These are phyloP conservation scores for Jamesozyma lodderae DNA, from an alignment of 805 yeast genomes.

Conservation along the genomic window DNA sequence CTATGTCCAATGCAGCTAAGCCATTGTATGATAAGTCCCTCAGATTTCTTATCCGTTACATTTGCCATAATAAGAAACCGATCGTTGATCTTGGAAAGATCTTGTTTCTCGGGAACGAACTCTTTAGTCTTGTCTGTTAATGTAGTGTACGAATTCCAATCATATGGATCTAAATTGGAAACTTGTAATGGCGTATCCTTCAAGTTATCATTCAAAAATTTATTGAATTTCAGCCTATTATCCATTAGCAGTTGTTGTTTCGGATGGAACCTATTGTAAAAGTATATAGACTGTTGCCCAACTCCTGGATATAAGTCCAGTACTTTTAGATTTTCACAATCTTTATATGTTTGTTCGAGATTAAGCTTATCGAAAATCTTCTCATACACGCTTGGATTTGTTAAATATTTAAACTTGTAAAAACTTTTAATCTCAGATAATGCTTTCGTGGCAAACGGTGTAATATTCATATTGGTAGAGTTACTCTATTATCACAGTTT, in stretches of 20 bases:
- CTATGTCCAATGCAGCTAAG: constrained; percentile 54
- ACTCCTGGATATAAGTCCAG: constrained; percentile 54
- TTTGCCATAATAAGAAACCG: constrained; percentile 52
- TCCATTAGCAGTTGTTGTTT: constrained; percentile 57
- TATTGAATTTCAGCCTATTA: constrained; percentile 30
- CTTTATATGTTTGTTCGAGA: constrained; percentile 30
- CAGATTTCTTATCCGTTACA: constrained; percentile 46
- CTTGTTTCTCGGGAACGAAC: constrained; percentile 32
- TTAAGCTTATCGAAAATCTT: constrained; percentile 41
- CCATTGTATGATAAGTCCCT: constrained; percentile 68
- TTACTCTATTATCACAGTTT: too few species aligned
- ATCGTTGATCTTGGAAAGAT: constrained; percentile 39
- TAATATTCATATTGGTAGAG: background rate
- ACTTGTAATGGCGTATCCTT: constrained; percentile 25
- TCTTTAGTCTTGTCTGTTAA: constrained; percentile 40
- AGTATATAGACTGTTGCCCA: constrained; percentile 50
- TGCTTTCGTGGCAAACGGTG: constrained; percentile 2
- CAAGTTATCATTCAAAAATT: constrained; percentile 5
- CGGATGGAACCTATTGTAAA: constrained; percentile 57
- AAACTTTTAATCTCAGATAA: constrained; percentile 13
- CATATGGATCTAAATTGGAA: constrained; percentile 45
- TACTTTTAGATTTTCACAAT: constrained; percentile 36
- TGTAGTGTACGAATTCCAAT: constrained; percentile 53
- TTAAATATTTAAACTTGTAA: constrained; percentile 19
- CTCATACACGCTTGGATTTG: constrained; percentile 18